phyloP scores from a whole-genome alignment of 2,329 filamentous ascomycete genomes.

The Fusarium chuoi region DNA sequence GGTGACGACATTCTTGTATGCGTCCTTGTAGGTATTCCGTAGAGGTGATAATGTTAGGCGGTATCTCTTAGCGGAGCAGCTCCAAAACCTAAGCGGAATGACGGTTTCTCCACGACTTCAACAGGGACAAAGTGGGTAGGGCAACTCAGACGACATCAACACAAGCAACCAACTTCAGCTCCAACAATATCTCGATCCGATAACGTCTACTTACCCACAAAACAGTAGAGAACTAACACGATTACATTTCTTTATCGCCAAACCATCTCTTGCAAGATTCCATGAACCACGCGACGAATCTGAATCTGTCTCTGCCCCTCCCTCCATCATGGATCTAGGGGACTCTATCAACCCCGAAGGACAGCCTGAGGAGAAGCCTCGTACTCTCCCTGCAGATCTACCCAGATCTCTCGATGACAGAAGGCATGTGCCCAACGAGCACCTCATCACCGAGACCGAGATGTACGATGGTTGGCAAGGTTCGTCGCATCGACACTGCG shows the following conservation, averaged over 20 bases:
- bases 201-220: background rate
- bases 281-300: constrained; percentile 48
- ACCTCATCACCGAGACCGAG: constrained; percentile 83
- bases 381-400: constrained; percentile 80
- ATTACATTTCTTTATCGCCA: background rate
- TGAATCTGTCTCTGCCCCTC: constrained; percentile 50
- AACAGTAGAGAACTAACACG: background rate
- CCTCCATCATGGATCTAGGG: constrained; percentile 68
- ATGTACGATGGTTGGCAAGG: constrained; percentile 99
- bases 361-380: constrained; percentile 54
- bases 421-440: constrained; percentile 70
- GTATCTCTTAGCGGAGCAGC: constrained; percentile 14
- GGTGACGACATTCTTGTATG: constrained; percentile 18
- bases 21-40: background rate
- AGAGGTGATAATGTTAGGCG: background rate
- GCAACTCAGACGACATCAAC: constrained; percentile 40
- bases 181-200: constrained; percentile 6
- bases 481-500: constrained; percentile 47
- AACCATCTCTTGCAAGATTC: constrained; percentile 28
- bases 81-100: constrained; percentile 35
- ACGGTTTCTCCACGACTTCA: constrained; percentile 42
- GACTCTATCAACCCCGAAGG: constrained; percentile 57
- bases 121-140: constrained; percentile 40
- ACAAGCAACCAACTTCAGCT: constrained; percentile 12
- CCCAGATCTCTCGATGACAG: constrained; percentile 93